These are phyloP conservation scores for Peniophora sp. DNA, from an alignment of 1,284 basidiomycete genomes.

Conservation along the genomic window DNA sequence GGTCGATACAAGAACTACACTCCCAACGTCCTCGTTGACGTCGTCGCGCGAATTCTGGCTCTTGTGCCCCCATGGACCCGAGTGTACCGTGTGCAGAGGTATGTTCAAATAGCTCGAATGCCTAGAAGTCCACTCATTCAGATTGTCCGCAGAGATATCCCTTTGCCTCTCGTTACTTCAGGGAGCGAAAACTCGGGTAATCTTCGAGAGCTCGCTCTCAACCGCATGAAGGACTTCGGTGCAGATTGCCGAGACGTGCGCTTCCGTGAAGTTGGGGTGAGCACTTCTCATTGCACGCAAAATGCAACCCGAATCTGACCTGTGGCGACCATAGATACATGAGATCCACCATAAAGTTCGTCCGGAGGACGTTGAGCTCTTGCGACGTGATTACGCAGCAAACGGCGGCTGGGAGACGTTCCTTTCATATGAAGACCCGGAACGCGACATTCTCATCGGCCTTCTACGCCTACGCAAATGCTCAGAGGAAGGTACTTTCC, in stretches of 20 bases:
- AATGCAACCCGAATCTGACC: constrained; percentile 3
- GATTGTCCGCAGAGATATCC: constrained; percentile 70
- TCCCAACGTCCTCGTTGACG: constrained; percentile 95
- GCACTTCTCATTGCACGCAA: constrained; percentile 21
- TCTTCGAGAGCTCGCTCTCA: constrained; percentile 90
- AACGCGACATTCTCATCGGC: constrained; percentile 93
- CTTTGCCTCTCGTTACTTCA: constrained; percentile 88
- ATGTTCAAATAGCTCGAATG: no score
- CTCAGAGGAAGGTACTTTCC: constrained; percentile 92
- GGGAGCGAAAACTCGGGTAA: constrained; percentile 99
- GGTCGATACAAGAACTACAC: constrained; percentile 99
- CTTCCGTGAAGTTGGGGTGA: constrained; percentile 94
- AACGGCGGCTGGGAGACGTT: constrained; percentile 99
- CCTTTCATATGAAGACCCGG: constrained; percentile 97
- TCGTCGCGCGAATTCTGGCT: constrained; percentile 93
- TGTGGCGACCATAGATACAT: constrained; percentile 61
- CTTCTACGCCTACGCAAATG: constrained; percentile 91
- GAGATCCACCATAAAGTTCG: constrained; percentile 98
- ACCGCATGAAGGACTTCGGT: constrained; percentile 98
- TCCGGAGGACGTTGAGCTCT: constrained; percentile 94
- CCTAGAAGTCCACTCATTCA: not conserved
- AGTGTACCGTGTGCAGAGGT: constrained; percentile 96
- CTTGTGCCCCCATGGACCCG: constrained; percentile 98
- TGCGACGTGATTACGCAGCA: constrained; percentile 93
- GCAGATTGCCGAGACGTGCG: constrained; percentile 96